phyloP scores from a whole-genome alignment of 2,329 filamentous ascomycete species.

The Phaeosphaeria sp. region DNA sequence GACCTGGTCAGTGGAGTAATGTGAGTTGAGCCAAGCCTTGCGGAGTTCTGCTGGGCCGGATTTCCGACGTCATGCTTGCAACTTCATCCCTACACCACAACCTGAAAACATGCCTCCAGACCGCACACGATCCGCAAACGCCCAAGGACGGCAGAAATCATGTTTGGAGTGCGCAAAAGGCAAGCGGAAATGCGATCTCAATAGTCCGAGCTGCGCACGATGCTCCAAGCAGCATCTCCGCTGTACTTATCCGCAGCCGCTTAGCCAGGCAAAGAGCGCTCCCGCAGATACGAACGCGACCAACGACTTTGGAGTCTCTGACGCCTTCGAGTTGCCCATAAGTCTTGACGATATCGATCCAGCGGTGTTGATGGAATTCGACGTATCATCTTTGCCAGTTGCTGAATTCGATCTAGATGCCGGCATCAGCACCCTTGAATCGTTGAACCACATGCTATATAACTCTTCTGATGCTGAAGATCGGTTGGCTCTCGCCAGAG shows the following conservation, averaged over 20 bases:
- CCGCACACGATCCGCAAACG: conserved; percentile 21
- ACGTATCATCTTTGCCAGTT: conserved; percentile 5
- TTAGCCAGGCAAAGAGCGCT: background rate
- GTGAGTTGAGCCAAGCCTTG: background rate
- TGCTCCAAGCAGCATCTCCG: conserved; percentile 57
- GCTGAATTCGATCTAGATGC: conserved; percentile 27
- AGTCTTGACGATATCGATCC: conserved; percentile 30
- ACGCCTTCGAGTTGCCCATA: background rate
- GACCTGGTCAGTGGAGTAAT: background rate
- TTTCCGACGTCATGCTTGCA: conserved; percentile 2
- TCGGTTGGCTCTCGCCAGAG: background rate
- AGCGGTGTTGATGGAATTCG: conserved; percentile 10
- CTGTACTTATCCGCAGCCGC: conserved; percentile 54
- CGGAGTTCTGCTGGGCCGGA: background rate
- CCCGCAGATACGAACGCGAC: conserved; percentile 1
- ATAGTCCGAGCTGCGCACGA: conserved; percentile 59
- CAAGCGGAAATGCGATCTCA: conserved; percentile 64
- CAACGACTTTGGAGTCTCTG: conserved; percentile 24
- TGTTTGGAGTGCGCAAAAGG: conserved; percentile 64
- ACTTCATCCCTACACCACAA: background rate
- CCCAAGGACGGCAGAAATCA: conserved; percentile 57
- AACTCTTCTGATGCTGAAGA: background rate
- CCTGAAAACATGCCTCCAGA: conserved; percentile 50
- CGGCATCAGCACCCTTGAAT: conserved; percentile 58
- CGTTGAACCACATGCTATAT: conserved; percentile 44